Base-by-base conservation (phyloP, 2,329 filamentous ascomycete species). In the Colletotrichum truncatum region DNA sequence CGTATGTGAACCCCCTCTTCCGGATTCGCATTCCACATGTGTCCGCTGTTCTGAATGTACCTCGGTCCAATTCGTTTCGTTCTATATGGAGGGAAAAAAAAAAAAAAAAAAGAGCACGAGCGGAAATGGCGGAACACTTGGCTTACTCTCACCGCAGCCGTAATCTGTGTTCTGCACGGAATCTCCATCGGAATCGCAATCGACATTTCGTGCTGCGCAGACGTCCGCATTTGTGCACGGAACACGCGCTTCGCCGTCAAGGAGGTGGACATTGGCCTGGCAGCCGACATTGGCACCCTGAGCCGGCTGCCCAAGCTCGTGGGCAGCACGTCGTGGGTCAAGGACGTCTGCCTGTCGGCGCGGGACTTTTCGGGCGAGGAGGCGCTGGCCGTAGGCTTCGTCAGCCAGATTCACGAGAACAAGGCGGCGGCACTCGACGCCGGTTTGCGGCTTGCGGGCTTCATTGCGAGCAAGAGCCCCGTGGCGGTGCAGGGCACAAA, bases 401-500 rank as follows among this genome's bases (percentile, higher is more conserved):
- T 94, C 46, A 90, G 86, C 73, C 82, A 83, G 43, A 89, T 94
- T 26, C 83, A 85, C 60, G 84, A 85, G 46, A 82, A 79, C 64
- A 93, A 96, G 80, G 82, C 82, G 16, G 85, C 84, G 43, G 86
- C 91, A 2, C 75, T 97, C 23, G 79, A 80, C 39, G 85, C 85
- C 36, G 93, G 85, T 0, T 49, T 94, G 66, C 82, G 87, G 67
- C 73, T 92, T 72, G 93, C 91, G 1, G 78, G 73, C 10, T 71
- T 89, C 72, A 87, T 98, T 64, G 91, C 92, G 26, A 81, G 76
- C 16, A 98, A 98, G 85, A 96, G 92, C 73, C 95, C 95, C 0
- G 89, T 98, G 21, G 94, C 93, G 2, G 92, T 95, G 68, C 88
- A 93, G 81, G 91, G 92, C 6, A 97, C 94, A 8, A 97, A 97